Conservation (phyloP, 192 early-diverging fungal species). For the Neocallimastix lanati region DNA sequence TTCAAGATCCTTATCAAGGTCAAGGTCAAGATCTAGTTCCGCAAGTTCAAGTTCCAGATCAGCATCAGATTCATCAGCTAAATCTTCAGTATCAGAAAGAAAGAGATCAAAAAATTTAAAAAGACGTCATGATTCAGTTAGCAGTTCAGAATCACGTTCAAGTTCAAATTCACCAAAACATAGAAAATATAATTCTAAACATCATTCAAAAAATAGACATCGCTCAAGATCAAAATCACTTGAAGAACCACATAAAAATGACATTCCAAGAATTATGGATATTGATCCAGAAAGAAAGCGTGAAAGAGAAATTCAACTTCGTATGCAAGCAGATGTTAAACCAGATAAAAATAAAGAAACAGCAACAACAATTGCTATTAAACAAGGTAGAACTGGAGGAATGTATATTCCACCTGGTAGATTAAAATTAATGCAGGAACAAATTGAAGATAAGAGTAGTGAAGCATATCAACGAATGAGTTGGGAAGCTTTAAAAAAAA, state of each 20-base stretch:
- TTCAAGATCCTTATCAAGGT: too few relatives aligned
- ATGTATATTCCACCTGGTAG: conserved; percentile 73
- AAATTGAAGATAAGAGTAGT: conserved; percentile 45
- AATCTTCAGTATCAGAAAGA: background rate
- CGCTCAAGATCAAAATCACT: background rate
- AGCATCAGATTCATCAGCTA: background rate
- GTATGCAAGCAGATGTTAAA: background rate
- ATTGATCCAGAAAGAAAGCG: background rate
- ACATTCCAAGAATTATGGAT: background rate
- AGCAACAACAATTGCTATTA: background rate
- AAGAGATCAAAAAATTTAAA: background rate
- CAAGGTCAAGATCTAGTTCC: background rate
- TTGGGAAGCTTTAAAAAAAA: conserved; percentile 89
- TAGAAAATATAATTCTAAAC: background rate
- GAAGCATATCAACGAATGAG: conserved; percentile 68
- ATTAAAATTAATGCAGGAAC: conserved; percentile 48
- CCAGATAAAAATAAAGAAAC: background rate
- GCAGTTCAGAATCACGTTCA: background rate
- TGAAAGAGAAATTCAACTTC: background rate
- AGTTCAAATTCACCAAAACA: background rate
- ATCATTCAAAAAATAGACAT: background rate
- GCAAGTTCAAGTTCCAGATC: background rate
- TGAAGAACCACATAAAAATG: background rate
- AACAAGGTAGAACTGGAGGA: conserved; percentile 34
- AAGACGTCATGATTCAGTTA: background rate